Percentiles rank a stretch among this genome's conserved stretches.
Evolutionary conservation across 768 basidiomycete species (phyloP).

Genomic region (Lactarius evosmus): DNA sequence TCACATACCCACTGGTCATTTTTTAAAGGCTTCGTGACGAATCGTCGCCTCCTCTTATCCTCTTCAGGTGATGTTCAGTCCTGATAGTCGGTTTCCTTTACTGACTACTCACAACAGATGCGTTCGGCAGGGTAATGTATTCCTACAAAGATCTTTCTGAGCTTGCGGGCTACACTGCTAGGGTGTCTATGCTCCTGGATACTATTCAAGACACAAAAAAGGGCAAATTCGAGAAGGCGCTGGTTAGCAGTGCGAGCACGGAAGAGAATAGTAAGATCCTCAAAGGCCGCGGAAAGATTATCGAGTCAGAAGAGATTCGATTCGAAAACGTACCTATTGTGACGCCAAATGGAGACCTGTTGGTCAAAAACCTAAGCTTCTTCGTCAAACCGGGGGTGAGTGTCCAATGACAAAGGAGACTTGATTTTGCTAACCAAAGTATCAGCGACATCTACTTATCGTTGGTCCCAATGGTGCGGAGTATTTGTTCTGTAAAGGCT

Average conservation of each 20-base stretch:
- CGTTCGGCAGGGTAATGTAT: conserved; percentile 94
- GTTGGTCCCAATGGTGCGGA: conserved; percentile 85
- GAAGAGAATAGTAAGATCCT: conserved; percentile 77
- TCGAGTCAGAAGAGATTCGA: conserved; percentile 84
- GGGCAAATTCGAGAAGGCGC: conserved; percentile 85
- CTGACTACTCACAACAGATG: conserved; percentile 52
- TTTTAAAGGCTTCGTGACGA: conserved; percentile 87
- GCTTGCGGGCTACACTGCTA: conserved; percentile 91
- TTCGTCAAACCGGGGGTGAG: conserved; percentile 82
- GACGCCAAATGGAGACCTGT: conserved; percentile 92
- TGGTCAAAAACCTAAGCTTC: conserved; percentile 83
- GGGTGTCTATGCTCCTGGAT: conserved; percentile 84
- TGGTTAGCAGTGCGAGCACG: conserved; percentile 69
- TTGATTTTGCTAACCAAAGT: neutral
- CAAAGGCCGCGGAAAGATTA: conserved; percentile 69
- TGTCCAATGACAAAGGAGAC: conserved; percentile 1
- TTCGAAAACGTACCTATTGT: conserved; percentile 95
- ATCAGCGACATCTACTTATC: conserved; percentile 83
- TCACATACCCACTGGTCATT: neutral
- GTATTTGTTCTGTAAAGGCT: conserved; percentile 8
- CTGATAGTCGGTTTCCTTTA: neutral
- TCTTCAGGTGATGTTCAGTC: conserved; percentile 55
- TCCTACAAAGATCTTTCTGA: conserved; percentile 96
- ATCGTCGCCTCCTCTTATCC: conserved; percentile 83
- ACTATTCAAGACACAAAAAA: conserved; percentile 84